phyloP scores from a whole-genome alignment of 169 alveolate genomes.

The Eimeria praecox region DNA sequence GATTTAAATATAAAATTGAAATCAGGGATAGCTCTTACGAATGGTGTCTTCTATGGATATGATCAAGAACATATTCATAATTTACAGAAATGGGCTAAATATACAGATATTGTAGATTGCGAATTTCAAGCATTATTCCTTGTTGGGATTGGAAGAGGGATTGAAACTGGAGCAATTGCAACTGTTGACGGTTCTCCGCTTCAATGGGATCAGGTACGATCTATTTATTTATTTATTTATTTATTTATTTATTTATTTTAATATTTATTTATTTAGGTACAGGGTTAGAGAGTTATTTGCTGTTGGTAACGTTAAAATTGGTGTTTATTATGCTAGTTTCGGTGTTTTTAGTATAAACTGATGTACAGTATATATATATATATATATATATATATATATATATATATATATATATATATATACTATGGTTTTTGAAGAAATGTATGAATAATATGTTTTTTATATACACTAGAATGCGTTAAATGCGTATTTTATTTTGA shows the following conservation, averaged over 20 bases:
- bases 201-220: constrained; percentile 56
- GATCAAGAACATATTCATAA: background rate
- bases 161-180: constrained; percentile 55
- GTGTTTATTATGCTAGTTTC: too few species aligned
- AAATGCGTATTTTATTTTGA: too few species aligned
- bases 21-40: constrained; percentile 38
- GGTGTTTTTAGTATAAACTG: too few species aligned
- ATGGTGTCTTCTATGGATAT: constrained; percentile 53
- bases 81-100: background rate
- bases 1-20: background rate
- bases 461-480: too few species aligned
- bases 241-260: background rate
- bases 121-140: constrained; percentile 70
- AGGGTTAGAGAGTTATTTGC: background rate
- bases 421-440: too few species aligned
- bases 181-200: constrained; percentile 81
- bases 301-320: too few species aligned
- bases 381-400: too few species aligned
- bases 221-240: background rate
- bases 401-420: too few species aligned
- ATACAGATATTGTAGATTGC: constrained; percentile 71
- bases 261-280: background rate
- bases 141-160: constrained; percentile 18
- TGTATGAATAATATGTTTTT: too few species aligned
- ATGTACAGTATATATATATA: too few species aligned